Percentiles rank a stretch among this genome's conserved stretches.
These are phyloP conservation scores for Pachyrhizus erosus DNA, from an alignment of 306 rosid species.

Conservation along the genomic window DNA sequence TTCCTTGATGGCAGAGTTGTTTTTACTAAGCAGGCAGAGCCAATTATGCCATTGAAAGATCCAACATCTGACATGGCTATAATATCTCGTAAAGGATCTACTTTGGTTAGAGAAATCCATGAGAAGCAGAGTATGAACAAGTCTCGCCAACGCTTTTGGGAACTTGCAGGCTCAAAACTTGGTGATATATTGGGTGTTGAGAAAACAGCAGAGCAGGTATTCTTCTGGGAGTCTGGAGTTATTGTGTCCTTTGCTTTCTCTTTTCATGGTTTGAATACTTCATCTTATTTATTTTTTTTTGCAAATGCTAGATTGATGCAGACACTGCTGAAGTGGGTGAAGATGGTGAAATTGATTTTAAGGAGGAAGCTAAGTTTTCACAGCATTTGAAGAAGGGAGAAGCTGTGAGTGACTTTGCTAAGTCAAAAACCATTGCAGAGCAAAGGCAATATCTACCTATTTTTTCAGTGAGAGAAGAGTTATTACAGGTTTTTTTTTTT, in stretches of 20 bases:
- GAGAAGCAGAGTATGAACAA: constrained; percentile 92
- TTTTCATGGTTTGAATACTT: constrained; percentile 30
- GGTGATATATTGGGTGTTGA: constrained; percentile 97
- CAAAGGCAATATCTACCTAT: constrained; percentile 98
- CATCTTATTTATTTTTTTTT: background rate
- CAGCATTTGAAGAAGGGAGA: constrained; percentile 94
- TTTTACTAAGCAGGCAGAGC: constrained; percentile 97
- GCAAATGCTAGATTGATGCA: constrained; percentile 77
- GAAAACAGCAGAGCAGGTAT: constrained; percentile 94
- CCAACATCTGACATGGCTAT: constrained; percentile 99
- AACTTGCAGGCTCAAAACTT: constrained; percentile 98
- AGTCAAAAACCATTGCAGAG: constrained; percentile 82
- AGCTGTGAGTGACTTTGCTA: constrained; percentile 97
- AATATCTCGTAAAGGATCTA: constrained; percentile 95
- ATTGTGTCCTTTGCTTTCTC: constrained; percentile 40
- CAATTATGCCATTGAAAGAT: constrained; percentile 96
- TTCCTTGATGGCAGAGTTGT: constrained; percentile 98
- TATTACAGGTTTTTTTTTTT: constrained; percentile 76
- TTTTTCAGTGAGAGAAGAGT: constrained; percentile 90
- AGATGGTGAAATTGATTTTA: constrained; percentile 93
- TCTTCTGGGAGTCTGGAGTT: constrained; percentile 27
- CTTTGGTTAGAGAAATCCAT: constrained; percentile 84
- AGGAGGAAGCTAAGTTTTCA: constrained; percentile 97
- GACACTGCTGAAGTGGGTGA: constrained; percentile 95
- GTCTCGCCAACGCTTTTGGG: constrained; percentile 99